Evolutionary conservation across 257 asterid species (phyloP).

Genomic region (Hygrophila difformis): DNA sequence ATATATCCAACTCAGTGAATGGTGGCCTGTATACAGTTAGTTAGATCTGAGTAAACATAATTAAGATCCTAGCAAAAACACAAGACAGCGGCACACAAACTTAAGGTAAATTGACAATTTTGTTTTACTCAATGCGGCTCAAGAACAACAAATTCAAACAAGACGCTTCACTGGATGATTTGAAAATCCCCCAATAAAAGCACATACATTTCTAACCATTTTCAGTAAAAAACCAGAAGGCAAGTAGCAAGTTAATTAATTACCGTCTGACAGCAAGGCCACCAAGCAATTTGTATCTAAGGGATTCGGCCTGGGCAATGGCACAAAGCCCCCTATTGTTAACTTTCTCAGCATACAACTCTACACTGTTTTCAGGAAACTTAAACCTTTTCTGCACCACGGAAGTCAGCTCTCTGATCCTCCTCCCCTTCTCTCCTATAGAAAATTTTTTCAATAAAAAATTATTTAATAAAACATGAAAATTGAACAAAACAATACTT

Average conservation of each 20-base stretch:
- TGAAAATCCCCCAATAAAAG: neutral
- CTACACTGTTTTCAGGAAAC: conserved; percentile 54
- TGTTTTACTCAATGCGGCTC: no score
- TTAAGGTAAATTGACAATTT: no score
- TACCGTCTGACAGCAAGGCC: conserved; percentile 50
- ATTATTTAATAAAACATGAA: neutral
- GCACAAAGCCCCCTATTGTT: conserved; percentile 50
- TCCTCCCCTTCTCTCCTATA: conserved; percentile 61
- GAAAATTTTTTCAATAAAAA: no score
- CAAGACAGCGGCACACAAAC: no score
- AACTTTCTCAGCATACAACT: conserved; percentile 52
- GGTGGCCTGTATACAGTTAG: no score
- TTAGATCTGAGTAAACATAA: no score
- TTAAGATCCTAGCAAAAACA: no score
- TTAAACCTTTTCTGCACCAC: conserved; percentile 57
- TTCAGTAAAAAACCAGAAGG: neutral
- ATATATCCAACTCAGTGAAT: no score
- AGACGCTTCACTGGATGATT: no score
- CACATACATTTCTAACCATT: neutral
- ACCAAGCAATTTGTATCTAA: conserved; percentile 46
- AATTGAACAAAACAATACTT: neutral
- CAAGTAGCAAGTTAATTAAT: neutral
- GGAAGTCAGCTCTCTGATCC: conserved; percentile 64
- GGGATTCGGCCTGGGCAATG: conserved; percentile 48
- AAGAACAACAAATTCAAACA: no score